These are phyloP conservation scores for Raphanus hybrid DNA, from an alignment of 441 rosid species.

Conservation along the genomic window DNA sequence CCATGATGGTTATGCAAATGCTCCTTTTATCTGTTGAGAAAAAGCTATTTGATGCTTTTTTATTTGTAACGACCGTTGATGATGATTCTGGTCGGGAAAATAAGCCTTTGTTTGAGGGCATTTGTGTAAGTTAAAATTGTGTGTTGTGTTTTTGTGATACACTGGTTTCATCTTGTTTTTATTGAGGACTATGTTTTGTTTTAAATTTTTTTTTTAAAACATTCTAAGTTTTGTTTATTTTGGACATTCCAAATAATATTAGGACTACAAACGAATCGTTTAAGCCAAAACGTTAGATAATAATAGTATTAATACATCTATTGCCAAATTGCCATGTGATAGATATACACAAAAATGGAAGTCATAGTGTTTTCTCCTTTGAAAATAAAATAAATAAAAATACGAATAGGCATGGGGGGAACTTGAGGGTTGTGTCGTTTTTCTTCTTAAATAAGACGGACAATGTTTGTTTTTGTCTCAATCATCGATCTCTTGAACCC, in stretches of 20 bases:
- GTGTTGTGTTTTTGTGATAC: conserved; percentile 30
- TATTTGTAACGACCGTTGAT: conserved; percentile 18
- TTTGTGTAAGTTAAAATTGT: conserved; percentile 26
- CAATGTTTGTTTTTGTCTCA: conserved; percentile 34
- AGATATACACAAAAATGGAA: conserved; percentile 47
- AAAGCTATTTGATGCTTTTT: not conserved
- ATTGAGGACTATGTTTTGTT: conserved; percentile 8
- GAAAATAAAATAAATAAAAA: conserved; percentile 24
- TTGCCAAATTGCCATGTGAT: conserved; percentile 28
- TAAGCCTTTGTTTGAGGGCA: conserved; percentile 21
- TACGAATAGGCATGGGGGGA: conserved; percentile 34
- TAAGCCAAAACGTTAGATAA: conserved; percentile 27
- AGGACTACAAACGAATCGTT: not conserved
- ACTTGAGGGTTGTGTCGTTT: not conserved
- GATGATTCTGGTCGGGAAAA: conserved; percentile 33
- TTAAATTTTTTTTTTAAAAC: not conserved
- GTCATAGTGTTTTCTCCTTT: conserved; percentile 5
- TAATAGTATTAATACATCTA: conserved; percentile 34
- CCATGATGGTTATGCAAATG: conserved; percentile 56
- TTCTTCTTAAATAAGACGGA: conserved; percentile 23
- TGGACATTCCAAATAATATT: not conserved
- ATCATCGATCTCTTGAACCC: conserved; percentile 92
- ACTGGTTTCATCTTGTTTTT: conserved; percentile 15
- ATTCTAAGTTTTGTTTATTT: not conserved
- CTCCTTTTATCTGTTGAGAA: conserved; percentile 58